Base-by-base conservation (phyloP, 306 rosid species). In the Dryas drummondii region DNA sequence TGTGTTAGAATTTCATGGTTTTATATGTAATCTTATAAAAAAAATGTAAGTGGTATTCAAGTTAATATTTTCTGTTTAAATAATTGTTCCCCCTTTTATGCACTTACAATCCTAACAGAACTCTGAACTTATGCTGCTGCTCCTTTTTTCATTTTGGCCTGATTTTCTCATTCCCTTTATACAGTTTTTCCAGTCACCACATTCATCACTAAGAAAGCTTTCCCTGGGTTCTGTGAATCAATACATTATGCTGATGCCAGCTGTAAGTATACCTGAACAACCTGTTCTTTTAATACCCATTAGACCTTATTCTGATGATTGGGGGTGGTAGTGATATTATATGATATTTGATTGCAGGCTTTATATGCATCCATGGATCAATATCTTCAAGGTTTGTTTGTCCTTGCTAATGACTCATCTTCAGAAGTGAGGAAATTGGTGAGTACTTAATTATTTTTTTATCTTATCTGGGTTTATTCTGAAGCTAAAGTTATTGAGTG, bases 351-450 rank as follows among this genome's bases (percentile, higher is more conserved):
- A 61, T 78, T 51, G 67, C 76, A 96, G 99, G 99, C 97, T 63
- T 79, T 96, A 9, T 87, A 82, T 44, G 62, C 32, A 9, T 89
- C 97, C 80, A 88, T 96, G 96, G 97, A 96, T 75, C 96, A 90
- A 80, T 96, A 89, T 82, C 99, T 96, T 81, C 98, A 92, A 81
- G 98, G 99, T 66, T 81, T 96, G 80, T 96, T 96, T 86, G 64
- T 86, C 74, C 98, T 96, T 80, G 89, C 99, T 74, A 82, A 88
- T 65, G 98, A 96, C 82, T 73, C 96, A 45, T 68, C 64, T 45
- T 70, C 99, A 12, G 99, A 96, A 76, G 99, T 96, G 83, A 80
- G 98, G 81, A 96, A 90, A 81, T 82, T 96, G 96, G 99, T 96
- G 70, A 88, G 87, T 80, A 60, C 83, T 76, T 71, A 68, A 44